phyloP scores from a whole-genome alignment of 192 early-diverging fungal genomes.

The Kickxella alabastrina region DNA sequence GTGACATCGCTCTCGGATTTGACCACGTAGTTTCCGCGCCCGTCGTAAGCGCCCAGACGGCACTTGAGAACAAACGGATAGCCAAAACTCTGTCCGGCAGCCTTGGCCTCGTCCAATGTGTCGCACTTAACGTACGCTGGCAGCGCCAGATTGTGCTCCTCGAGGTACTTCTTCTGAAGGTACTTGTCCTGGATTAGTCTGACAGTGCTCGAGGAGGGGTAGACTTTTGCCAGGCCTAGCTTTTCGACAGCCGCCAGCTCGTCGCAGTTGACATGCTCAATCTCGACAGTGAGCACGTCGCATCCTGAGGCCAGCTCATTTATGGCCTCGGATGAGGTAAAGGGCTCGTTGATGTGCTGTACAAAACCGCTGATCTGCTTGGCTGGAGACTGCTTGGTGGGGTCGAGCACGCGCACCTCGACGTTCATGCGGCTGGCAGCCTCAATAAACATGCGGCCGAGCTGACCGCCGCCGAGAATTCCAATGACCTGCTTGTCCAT shows the following conservation, averaged over 20 bases:
- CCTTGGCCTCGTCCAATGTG: slow-evolving; percentile 45
- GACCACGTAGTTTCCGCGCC: slow-evolving; percentile 89
- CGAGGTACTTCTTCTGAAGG: slow-evolving; percentile 79
- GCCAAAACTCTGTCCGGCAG: slow-evolving; percentile 66
- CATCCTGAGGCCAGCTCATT: slow-evolving; percentile 66
- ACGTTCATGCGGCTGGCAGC: slow-evolving; percentile 91
- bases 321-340: slow-evolving; percentile 76
- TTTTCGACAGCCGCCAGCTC: slow-evolving; percentile 57
- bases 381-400: slow-evolving; percentile 68
- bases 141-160: slow-evolving; percentile 63
- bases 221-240: slow-evolving; percentile 61
- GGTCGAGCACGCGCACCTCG: slow-evolving; percentile 80
- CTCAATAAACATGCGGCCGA: slow-evolving; percentile 97
- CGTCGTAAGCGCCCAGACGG: slow-evolving; percentile 93
- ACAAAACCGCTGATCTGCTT: slow-evolving; percentile 74
- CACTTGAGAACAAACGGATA: slow-evolving; percentile 97
- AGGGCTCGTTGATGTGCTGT: slow-evolving; percentile 78
- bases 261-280: slow-evolving; percentile 86
- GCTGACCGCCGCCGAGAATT: slow-evolving; percentile 86
- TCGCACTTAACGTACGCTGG: slow-evolving; percentile 54
- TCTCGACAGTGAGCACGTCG: slow-evolving; percentile 93
- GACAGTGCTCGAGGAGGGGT: slow-evolving; percentile 80
- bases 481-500: slow-evolving; percentile 49
- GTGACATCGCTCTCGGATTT: slow-evolving; percentile 65
- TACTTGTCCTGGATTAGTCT: slow-evolving; percentile 96